These are phyloP conservation scores for Boletus bicolor DNA, from an alignment of 768 basidiomycete species.

Conservation along the genomic window DNA sequence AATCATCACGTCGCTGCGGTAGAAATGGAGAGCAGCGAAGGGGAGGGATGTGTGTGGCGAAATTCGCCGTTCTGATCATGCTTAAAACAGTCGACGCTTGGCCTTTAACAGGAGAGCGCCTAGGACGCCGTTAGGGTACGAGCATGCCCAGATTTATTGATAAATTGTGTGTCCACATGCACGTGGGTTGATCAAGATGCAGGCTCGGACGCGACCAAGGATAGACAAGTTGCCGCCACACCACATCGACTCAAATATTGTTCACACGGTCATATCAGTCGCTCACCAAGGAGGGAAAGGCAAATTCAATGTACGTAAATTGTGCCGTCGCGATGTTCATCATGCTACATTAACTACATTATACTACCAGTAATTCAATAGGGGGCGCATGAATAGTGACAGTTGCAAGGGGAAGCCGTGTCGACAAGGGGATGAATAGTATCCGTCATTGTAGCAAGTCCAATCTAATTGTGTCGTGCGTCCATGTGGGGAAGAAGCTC, in stretches of 20 bases:
- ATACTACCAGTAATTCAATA: constrained; percentile 12
- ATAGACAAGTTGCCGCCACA: constrained; percentile 8
- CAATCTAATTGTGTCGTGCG: constrained; percentile 19
- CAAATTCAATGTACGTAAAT: constrained; percentile 16
- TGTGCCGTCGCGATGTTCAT: background rate
- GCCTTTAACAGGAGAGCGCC: constrained; percentile 17
- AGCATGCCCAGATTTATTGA: constrained; percentile 22
- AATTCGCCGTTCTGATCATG: constrained; percentile 2
- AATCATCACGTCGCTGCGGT: constrained; percentile 12
- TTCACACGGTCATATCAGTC: constrained; percentile 30
- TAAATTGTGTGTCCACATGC: constrained; percentile 22
- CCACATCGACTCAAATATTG: background rate
- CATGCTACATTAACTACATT: constrained; percentile 26
- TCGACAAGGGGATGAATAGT: constrained; percentile 3
- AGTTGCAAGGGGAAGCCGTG: constrained; percentile 13
- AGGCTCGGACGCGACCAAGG: constrained; percentile 9
- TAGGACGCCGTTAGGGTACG: constrained; percentile 20
- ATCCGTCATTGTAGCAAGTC: constrained; percentile 3
- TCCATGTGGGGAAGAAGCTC: constrained; percentile 25
- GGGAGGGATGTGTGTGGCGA: constrained; percentile 4
- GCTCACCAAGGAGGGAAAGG: background rate
- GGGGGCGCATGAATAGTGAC: constrained; percentile 11
- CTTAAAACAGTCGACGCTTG: constrained; percentile 33
- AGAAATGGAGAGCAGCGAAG: background rate
- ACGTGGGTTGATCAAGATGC: constrained; percentile 23